Evolutionary conservation across 1,139 yeast genomes (phyloP).

Genomic region (Protomyces arabidopsidicola): DNA sequence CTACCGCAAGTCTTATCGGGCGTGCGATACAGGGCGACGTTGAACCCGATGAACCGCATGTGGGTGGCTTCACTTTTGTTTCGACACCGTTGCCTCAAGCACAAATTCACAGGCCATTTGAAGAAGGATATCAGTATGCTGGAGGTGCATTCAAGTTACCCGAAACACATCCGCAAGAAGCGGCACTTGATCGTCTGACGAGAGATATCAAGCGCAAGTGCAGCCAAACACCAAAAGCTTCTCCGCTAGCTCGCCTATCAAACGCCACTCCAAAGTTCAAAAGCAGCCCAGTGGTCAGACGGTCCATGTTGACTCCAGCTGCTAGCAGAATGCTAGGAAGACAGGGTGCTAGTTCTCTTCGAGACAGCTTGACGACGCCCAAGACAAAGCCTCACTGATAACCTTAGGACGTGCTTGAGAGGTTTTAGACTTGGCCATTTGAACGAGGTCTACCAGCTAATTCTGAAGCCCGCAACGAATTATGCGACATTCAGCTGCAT

Average conservation of each 20-base stretch:
- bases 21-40: not conserved
- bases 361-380: not conserved
- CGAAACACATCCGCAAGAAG: conserved; percentile 31
- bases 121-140: not conserved
- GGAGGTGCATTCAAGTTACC: conserved; percentile 27
- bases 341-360: not conserved
- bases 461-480: no score
- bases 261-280: conserved; percentile 17
- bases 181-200: conserved; percentile 10
- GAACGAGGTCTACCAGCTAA: no score
- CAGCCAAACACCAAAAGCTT: not conserved
- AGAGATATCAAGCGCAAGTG: not conserved
- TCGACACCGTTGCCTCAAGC: conserved; percentile 11
- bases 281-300: conserved; percentile 7
- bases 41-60: conserved; percentile 24
- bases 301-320: conserved; percentile 11
- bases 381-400: not conserved
- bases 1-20: not conserved
- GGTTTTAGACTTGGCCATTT: no score
- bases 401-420: no score
- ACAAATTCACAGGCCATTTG: not conserved
- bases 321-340: conserved; percentile 7
- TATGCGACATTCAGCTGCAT: no score
- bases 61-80: conserved; percentile 32
- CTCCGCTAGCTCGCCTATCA: not conserved